Evolutionary conservation across 2,329 filamentous ascomycete species (phyloP), one percentile per base, ranked within the genome.

Genomic region (Sporothrix dimorphospora): DNA sequence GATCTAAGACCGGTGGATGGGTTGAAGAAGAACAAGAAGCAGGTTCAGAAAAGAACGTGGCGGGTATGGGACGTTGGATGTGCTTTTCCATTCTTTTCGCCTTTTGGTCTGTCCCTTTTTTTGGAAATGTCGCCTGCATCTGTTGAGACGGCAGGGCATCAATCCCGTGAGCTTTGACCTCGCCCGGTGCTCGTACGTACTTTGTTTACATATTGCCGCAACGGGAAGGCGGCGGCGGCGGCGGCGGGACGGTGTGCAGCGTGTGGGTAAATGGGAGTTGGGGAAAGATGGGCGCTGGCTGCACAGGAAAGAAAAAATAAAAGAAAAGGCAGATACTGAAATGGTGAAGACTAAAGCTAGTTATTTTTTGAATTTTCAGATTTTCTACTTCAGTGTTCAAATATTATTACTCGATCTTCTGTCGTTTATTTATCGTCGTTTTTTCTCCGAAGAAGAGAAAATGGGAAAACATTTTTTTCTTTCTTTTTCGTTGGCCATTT

Each of bases 131-230:
- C n/a, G n/a, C n/a, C n/a, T n/a, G n/a, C n/a, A n/a, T n/a, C n/a
- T n/a, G n/a, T n/a, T n/a, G n/a, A n/a, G 53, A 19, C 27, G 53
- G 27, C 53, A 57, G 27, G 19, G n/a, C 19, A 61, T n/a, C n/a
- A 2, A 24, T 63, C 5, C 57, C 34, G 57, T 42, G 57, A 63
- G 57, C 34, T 63, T 63, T 63, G 57, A 42, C 57, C 57, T 63
- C 57, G 34, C 4, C 42, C 2, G 21, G 34, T 42, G 57, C n/a
- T 21, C 19, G 12, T 40, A 40, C 34, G 34, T 24, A 24, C 30
- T 14, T 63, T 63, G 57, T 42, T 63, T 63, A 63, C 57, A 63
- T 42, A 63, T 63, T 63, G 57, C 57, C 57, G n/a, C 57, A 63
- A 63, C 57, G 57, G 57, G 34, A 42, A 21, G 34, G 3, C n/a